Percentiles rank a stretch among this genome's conserved stretches.
phyloP scores from a whole-genome alignment of 495 filamentous ascomycete species.

The Xylona heveae region DNA sequence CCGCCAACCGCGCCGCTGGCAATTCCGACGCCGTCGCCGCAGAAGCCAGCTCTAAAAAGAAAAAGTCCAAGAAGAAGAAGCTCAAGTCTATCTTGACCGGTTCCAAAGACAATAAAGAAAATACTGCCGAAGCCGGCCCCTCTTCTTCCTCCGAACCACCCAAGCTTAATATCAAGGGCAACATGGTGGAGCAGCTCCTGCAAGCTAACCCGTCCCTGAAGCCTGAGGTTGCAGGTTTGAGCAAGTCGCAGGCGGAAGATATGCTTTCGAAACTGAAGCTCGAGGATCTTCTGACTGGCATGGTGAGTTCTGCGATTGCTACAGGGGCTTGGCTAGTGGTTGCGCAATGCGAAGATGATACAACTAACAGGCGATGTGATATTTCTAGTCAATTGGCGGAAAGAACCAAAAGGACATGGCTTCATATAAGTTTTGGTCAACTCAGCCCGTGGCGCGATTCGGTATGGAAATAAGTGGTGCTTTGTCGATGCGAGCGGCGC shows the following conservation, averaged over 20 bases:
- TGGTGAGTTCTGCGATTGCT: constrained; percentile 15
- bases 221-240: constrained; percentile 23
- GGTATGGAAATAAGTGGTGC: constrained; percentile 12
- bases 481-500: not conserved
- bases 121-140: too few relatives aligned
- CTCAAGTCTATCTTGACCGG: too few relatives aligned
- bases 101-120: too few relatives aligned
- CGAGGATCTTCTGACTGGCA: constrained; percentile 62
- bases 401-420: constrained; percentile 94
- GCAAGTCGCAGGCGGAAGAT: constrained; percentile 24
- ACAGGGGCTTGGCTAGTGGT: not conserved
- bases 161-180: too few relatives aligned
- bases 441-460: constrained; percentile 83
- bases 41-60: too few relatives aligned
- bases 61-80: too few relatives aligned
- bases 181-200: constrained; percentile 19
- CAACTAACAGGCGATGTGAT: not conserved
- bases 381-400: constrained; percentile 26
- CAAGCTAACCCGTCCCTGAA: constrained; percentile 39
- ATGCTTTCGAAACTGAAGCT: constrained; percentile 51
- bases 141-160: too few relatives aligned
- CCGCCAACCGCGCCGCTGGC: too few relatives aligned
- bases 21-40: too few relatives aligned
- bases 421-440: constrained; percentile 94
- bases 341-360: constrained; percentile 3